phyloP scores from a whole-genome alignment of 139 green algal genomes.

The Choricystis sp. region DNA sequence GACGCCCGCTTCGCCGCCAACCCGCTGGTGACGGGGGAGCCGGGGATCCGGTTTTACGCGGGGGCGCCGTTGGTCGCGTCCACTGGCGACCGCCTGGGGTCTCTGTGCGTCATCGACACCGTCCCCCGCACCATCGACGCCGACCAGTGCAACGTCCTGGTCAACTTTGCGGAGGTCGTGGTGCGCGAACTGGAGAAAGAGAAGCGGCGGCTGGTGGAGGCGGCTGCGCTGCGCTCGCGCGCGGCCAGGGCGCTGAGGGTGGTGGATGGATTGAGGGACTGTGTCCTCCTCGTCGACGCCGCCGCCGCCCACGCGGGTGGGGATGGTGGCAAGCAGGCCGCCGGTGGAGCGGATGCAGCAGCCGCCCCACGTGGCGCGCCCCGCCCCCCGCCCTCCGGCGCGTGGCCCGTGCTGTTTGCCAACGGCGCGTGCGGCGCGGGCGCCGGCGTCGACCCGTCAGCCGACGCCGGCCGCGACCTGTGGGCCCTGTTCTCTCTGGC shows the following conservation, averaged over 20 bases:
- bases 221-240: neutral
- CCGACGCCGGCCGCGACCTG: neutral
- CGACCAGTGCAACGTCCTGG: conserved; percentile 52
- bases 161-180: conserved; percentile 68
- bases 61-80: conserved; percentile 55
- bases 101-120: conserved; percentile 64
- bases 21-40: conserved; percentile 42
- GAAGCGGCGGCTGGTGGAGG: conserved; percentile 9
- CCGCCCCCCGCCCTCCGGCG: too few species aligned
- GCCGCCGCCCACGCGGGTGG: neutral
- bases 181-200: conserved; percentile 75
- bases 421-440: conserved; percentile 38
- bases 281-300: conserved; percentile 51
- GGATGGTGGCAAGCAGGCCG: neutral
- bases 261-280: conserved; percentile 55
- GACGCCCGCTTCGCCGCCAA: conserved; percentile 62
- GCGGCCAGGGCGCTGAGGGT: conserved; percentile 11
- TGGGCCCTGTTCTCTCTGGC: neutral
- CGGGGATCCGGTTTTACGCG: conserved; percentile 73
- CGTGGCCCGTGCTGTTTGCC: conserved; percentile 36
- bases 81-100: conserved; percentile 44
- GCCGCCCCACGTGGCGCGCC: too few species aligned
- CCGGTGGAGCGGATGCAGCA: too few species aligned
- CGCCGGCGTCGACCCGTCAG: conserved; percentile 4
- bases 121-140: conserved; percentile 42